phyloP scores from a whole-genome alignment of 495 filamentous ascomycete species.

The Penicillium dipodomyicola region DNA sequence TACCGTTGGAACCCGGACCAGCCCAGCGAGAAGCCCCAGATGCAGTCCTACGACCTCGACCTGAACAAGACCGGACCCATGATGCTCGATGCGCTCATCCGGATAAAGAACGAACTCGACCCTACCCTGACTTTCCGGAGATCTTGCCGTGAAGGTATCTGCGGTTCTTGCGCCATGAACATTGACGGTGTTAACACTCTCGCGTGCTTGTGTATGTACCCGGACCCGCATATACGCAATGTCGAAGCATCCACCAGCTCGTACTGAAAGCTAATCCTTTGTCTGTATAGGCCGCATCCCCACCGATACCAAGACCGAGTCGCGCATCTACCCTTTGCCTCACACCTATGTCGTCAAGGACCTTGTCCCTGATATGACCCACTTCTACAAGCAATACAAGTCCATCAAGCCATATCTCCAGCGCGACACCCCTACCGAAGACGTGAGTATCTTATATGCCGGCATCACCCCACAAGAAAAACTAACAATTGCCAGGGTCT shows the following conservation, averaged over 20 bases:
- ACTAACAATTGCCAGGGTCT: conserved; percentile 58
- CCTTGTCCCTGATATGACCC: conserved; percentile 92
- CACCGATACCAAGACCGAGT: conserved; percentile 69
- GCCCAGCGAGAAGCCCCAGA: conserved; percentile 84
- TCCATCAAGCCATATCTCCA: conserved; percentile 99
- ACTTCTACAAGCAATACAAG: conserved; percentile 99
- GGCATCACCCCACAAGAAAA: background rate
- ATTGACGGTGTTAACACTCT: conserved; percentile 97
- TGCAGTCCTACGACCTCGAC: conserved; percentile 93
- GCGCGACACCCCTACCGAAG: conserved; percentile 69
- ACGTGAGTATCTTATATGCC: conserved; percentile 54
- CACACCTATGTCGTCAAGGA: conserved; percentile 99
- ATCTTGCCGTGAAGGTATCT: conserved; percentile 96
- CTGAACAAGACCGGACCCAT: conserved; percentile 98
- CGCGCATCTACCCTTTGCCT: conserved; percentile 96
- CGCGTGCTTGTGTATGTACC: conserved; percentile 88
- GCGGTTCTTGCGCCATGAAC: conserved; percentile 98
- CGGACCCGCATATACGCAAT: background rate
- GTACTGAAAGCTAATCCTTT: conserved; percentile 1
- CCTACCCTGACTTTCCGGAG: conserved; percentile 94
- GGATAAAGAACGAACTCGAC: conserved; percentile 99
- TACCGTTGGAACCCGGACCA: conserved; percentile 98
- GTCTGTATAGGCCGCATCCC: conserved; percentile 79
- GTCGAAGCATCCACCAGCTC: background rate
- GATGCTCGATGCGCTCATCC: conserved; percentile 92